phyloP scores from a whole-genome alignment of 108 stramenopile species.

The Skeletonema tropicum region DNA sequence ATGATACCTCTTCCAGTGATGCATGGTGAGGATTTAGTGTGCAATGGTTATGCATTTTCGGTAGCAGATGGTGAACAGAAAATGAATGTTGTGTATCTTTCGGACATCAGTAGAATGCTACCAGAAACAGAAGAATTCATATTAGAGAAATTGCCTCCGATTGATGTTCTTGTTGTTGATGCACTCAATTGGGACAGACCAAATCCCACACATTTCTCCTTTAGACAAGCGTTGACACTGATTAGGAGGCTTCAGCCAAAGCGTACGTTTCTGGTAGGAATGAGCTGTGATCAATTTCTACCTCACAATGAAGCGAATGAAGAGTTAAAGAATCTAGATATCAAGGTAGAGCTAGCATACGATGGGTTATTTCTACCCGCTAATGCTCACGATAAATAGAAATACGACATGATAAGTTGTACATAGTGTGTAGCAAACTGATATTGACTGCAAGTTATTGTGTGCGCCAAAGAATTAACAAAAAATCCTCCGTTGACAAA shows the following conservation, averaged over 20 bases:
- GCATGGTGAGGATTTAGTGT: conserved; percentile 87
- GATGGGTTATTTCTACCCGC: conserved; percentile 55
- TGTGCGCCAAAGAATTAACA: not conserved
- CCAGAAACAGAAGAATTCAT: conserved; percentile 75
- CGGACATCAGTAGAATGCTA: conserved; percentile 80
- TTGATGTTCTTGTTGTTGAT: conserved; percentile 84
- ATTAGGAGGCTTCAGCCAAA: conserved; percentile 54
- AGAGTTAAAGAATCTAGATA: conserved; percentile 47
- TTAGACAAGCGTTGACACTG: conserved; percentile 68
- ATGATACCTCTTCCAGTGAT: conserved; percentile 83
- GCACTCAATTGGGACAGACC: conserved; percentile 44
- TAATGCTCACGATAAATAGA: not conserved
- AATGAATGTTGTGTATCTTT: conserved; percentile 81
- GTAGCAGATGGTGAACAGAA: conserved; percentile 29
- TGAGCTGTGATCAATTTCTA: conserved; percentile 81
- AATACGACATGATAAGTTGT: not conserved
- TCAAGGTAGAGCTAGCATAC: conserved; percentile 59
- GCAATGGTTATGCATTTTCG: conserved; percentile 83
- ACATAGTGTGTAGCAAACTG: too few species aligned
- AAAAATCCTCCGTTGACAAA: not conserved
- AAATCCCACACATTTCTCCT: conserved; percentile 65
- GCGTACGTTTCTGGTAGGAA: conserved; percentile 77
- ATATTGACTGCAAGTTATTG: too few species aligned
- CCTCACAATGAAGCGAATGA: conserved; percentile 83
- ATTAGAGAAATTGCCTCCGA: conserved; percentile 62